Conservation (phyloP, 805 yeast species). For the Ascoidea tarda region DNA sequence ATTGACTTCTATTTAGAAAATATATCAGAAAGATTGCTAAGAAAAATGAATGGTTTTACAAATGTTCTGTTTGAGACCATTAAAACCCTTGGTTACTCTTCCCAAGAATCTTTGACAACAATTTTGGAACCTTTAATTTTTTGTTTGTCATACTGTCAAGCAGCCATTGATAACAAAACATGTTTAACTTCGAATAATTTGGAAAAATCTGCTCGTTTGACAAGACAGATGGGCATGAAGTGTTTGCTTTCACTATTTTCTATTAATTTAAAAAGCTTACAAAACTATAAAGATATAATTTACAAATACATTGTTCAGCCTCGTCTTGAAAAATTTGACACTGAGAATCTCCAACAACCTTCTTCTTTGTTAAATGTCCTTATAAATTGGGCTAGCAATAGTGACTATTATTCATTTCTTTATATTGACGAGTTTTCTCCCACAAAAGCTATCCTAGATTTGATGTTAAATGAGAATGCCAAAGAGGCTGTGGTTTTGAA, state of each 20-base stretch:
- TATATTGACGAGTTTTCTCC: slow-evolving; percentile 42
- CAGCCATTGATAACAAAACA: slow-evolving; percentile 16
- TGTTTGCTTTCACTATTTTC: slow-evolving; percentile 44
- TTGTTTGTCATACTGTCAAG: slow-evolving; percentile 39
- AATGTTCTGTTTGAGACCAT: slow-evolving; percentile 44
- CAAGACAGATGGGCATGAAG: slow-evolving; percentile 57
- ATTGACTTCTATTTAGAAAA: slow-evolving; percentile 13
- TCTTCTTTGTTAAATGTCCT: slow-evolving; percentile 64
- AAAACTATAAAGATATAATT: slow-evolving; percentile 30
- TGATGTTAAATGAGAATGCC: slow-evolving; percentile 38
- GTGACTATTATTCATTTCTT: slow-evolving; percentile 34
- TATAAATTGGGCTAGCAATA: slow-evolving; percentile 37
- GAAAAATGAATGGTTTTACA: slow-evolving; percentile 50
- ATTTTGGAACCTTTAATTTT: slow-evolving; percentile 44
- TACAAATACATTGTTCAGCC: slow-evolving; percentile 44
- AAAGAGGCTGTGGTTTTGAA: slow-evolving; percentile 50
- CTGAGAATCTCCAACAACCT: slow-evolving; percentile 71
- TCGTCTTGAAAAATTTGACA: slow-evolving; percentile 51
- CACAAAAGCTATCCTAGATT: slow-evolving; percentile 36
- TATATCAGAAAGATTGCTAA: slow-evolving; percentile 22
- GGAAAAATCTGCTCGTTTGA: slow-evolving; percentile 35
- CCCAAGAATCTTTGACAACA: slow-evolving; percentile 30
- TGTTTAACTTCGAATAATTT: slow-evolving; percentile 13
- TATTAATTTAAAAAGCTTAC: slow-evolving; percentile 37
- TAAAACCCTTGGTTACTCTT: slow-evolving; percentile 43